A percentile compares a stretch with the other conserved stretches of the same genome.
Evolutionary conservation across 306 rosid genomes (phyloP).

Genomic region (Rubus idaeus): DNA sequence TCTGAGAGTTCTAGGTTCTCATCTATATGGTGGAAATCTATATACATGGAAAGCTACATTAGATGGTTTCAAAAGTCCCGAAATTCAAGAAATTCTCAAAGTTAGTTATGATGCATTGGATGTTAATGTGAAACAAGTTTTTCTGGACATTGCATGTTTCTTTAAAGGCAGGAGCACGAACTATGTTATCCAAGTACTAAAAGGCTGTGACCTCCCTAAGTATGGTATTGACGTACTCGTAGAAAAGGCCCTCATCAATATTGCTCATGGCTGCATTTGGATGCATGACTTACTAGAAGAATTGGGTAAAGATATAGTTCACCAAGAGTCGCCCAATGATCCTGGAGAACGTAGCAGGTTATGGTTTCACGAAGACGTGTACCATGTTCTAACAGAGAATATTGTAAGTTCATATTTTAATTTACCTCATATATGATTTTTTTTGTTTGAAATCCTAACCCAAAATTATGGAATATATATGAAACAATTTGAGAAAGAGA

Average conservation of each 20-base stretch:
- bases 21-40: constrained; percentile 19
- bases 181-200: constrained; percentile 27
- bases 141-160: constrained; percentile 42
- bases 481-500: neutral
- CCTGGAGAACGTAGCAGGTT: constrained; percentile 29
- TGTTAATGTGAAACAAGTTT: constrained; percentile 10
- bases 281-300: constrained; percentile 44
- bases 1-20: constrained; percentile 40
- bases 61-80: constrained; percentile 10
- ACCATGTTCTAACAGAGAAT: neutral
- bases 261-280: neutral
- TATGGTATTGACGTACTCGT: constrained; percentile 21
- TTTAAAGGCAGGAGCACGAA: constrained; percentile 7
- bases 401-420: neutral
- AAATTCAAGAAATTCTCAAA: constrained; percentile 36
- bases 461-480: neutral
- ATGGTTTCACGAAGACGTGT: constrained; percentile 35
- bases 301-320: constrained; percentile 37
- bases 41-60: constrained; percentile 8
- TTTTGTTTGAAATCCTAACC: neutral
- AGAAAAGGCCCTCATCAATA: constrained; percentile 24
- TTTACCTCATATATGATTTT: neutral
- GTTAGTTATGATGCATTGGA: constrained; percentile 33
- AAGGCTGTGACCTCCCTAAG: constrained; percentile 21
- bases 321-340: constrained; percentile 10